Percentiles rank a stretch among this genome's conserved stretches.
These are phyloP conservation scores for Anthracocystis panici-leucophaei DNA, from an alignment of 1,284 basidiomycete genomes.

Conservation along the genomic window DNA sequence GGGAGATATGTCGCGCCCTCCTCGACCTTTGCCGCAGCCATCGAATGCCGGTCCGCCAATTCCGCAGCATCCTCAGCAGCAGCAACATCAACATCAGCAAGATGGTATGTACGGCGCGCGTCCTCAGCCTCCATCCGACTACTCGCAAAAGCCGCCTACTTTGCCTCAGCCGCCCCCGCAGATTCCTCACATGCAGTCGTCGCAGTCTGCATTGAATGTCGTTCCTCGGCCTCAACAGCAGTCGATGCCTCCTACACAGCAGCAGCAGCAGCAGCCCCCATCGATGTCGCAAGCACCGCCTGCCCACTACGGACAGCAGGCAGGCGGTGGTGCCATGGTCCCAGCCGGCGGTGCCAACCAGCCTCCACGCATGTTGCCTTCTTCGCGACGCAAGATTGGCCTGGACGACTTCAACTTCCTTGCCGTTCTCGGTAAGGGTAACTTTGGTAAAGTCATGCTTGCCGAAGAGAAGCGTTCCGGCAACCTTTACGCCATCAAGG, in stretches of 20 bases:
- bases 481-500: slow-evolving; percentile 97
- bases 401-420: slow-evolving; percentile 99
- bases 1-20: slow-evolving; percentile 46
- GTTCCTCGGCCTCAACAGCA: slow-evolving; percentile 13
- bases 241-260: slow-evolving; percentile 1
- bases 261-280: slow-evolving; percentile 18
- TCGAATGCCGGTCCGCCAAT: slow-evolving; percentile 25
- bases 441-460: slow-evolving; percentile 99
- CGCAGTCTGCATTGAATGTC: slow-evolving; percentile 17
- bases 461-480: slow-evolving; percentile 96
- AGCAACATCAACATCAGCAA: background rate
- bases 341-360: slow-evolving; percentile 16
- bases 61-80: slow-evolving; percentile 38
- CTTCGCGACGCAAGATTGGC: slow-evolving; percentile 84
- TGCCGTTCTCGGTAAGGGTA: slow-evolving; percentile 97
- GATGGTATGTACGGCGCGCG: slow-evolving; percentile 35
- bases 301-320: slow-evolving; percentile 19
- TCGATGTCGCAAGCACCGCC: slow-evolving; percentile 7
- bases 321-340: slow-evolving; percentile 15
- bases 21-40: slow-evolving; percentile 50
- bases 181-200: slow-evolving; percentile 23
- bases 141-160: slow-evolving; percentile 16
- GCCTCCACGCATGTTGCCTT: slow-evolving; percentile 50
- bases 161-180: slow-evolving; percentile 15
- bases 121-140: slow-evolving; percentile 27